Evolutionary conservation across 139 green algal genomes (phyloP).

Genomic region (Chlorella sp.): DNA sequence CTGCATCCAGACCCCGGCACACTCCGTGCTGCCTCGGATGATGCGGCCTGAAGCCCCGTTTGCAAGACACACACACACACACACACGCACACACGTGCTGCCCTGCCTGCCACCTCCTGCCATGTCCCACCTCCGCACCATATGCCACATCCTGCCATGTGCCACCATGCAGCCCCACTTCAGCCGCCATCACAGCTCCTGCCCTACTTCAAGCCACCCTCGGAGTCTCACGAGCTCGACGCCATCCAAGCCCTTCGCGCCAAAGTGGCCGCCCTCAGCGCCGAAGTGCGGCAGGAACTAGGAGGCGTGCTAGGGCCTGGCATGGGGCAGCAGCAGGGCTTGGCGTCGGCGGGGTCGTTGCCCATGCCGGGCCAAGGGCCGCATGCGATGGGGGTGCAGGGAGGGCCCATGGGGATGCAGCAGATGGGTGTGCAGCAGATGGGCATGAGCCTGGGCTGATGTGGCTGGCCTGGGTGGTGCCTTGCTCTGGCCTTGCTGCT

Average conservation of each 20-base stretch:
- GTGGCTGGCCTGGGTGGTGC: too few relatives aligned
- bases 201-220: background rate
- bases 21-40: background rate
- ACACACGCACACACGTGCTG: background rate
- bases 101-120: background rate
- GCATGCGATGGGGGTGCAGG: too few relatives aligned
- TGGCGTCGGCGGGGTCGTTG: too few relatives aligned
- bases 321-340: too few relatives aligned
- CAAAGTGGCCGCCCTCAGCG: background rate
- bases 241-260: background rate
- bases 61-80: background rate
- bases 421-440: too few relatives aligned
- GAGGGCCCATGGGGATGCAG: too few relatives aligned
- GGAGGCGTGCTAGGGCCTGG: too few relatives aligned
- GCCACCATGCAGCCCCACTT: background rate
- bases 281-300: background rate
- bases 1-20: too few relatives aligned
- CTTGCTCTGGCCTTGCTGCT: too few relatives aligned
- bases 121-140: background rate
- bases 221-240: background rate
- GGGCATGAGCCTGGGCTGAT: too few relatives aligned
- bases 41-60: background rate
- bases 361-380: too few relatives aligned
- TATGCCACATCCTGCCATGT: background rate
- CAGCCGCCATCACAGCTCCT: background rate